These are phyloP conservation scores for Cryptococcus maquisensis DNA, from an alignment of 1,284 basidiomycete species.

Conservation along the genomic window DNA sequence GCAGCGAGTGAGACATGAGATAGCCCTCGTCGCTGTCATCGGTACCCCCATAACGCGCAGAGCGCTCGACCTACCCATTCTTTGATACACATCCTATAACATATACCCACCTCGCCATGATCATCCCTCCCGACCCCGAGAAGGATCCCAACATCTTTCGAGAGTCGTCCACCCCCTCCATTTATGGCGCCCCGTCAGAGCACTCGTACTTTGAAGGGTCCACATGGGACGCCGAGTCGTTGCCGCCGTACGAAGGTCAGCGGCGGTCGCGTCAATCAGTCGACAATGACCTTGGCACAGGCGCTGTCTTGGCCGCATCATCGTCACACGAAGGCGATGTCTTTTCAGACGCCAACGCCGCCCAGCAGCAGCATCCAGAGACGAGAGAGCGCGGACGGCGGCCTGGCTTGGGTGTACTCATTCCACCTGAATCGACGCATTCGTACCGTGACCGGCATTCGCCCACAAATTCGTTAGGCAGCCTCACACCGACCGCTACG, in stretches of 20 bases:
- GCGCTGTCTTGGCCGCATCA: too few relatives aligned
- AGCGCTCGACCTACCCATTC: too few relatives aligned
- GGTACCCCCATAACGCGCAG: too few relatives aligned
- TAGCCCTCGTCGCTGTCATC: too few relatives aligned
- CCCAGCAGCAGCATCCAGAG: neutral
- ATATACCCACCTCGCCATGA: slow-evolving; percentile 28
- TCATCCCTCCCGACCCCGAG: slow-evolving; percentile 49
- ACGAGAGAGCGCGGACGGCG: neutral
- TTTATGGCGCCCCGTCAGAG: slow-evolving; percentile 21
- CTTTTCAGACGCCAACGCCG: slow-evolving; percentile 7
- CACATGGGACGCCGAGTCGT: slow-evolving; percentile 23
- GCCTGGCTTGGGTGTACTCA: neutral
- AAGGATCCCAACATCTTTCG: slow-evolving; percentile 44
- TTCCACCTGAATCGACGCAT: neutral
- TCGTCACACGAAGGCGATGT: slow-evolving; percentile 5
- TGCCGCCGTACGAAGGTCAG: slow-evolving; percentile 39
- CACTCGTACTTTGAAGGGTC: slow-evolving; percentile 6
- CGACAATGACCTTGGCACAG: neutral
- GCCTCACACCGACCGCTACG: neutral
- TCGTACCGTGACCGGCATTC: neutral
- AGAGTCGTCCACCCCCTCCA: slow-evolving; percentile 27
- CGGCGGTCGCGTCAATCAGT: slow-evolving; percentile 3
- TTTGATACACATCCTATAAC: too few relatives aligned
- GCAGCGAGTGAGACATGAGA: too few relatives aligned
- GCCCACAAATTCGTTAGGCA: neutral